A percentile compares a stretch with the other conserved stretches of the same genome.
These are phyloP conservation scores for Cyclotella kingstonii DNA, from an alignment of 108 stramenopile genomes.

Conservation along the genomic window DNA sequence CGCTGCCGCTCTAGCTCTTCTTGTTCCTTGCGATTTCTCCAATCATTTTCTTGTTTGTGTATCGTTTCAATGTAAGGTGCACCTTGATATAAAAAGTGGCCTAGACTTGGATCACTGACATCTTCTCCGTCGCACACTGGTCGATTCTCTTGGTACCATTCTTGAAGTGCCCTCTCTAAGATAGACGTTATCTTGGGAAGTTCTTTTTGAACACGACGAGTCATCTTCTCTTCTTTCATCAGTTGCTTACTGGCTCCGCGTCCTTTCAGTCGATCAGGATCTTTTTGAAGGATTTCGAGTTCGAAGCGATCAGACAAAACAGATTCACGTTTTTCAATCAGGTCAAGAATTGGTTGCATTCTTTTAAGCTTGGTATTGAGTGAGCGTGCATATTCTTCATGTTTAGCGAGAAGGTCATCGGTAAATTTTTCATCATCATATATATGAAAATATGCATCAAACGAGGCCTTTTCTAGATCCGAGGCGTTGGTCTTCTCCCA, in stretches of 20 bases:
- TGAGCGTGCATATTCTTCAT: conserved; percentile 70
- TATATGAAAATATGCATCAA: conserved; percentile 58
- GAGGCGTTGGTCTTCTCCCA: conserved; percentile 89
- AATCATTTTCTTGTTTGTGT: conserved; percentile 76
- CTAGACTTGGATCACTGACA: conserved; percentile 24
- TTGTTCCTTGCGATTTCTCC: conserved; percentile 71
- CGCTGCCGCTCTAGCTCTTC: conserved; percentile 64
- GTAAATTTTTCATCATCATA: conserved; percentile 67
- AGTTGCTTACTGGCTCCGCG: conserved; percentile 85
- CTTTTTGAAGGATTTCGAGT: conserved; percentile 83
- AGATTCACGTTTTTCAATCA: conserved; percentile 84
- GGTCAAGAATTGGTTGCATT: conserved; percentile 83
- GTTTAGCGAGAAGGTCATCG: conserved; percentile 76
- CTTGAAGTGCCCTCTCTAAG: conserved; percentile 59
- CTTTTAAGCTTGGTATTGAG: conserved; percentile 67
- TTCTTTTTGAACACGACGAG: conserved; percentile 78
- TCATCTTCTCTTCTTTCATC: conserved; percentile 93
- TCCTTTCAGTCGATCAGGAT: conserved; percentile 85
- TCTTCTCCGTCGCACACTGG: conserved; percentile 41
- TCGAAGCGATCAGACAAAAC: conserved; percentile 75
- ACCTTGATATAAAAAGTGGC: conserved; percentile 72
- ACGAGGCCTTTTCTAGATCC: conserved; percentile 50
- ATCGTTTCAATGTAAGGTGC: conserved; percentile 63
- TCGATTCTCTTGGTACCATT: conserved; percentile 59
- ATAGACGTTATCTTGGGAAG: conserved; percentile 70